phyloP scores from a whole-genome alignment of 371 early-diverging fungal genomes.

The Funneliformis caledonium region DNA sequence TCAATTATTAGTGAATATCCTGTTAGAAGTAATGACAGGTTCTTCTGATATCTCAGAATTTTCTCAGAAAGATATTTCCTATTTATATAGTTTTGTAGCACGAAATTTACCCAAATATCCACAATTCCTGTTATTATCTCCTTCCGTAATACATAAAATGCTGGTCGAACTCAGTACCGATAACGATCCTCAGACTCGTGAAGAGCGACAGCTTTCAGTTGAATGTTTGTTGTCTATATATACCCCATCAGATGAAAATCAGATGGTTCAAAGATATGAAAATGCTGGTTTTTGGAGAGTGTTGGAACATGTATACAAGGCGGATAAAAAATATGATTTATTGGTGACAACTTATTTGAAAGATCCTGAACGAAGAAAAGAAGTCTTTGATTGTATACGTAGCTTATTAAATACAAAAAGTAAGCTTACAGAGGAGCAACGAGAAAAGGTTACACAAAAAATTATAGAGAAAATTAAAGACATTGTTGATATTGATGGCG shows the following conservation, averaged over 20 bases:
- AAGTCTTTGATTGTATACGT: slow-evolving; percentile 65
- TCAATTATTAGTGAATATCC: slow-evolving; percentile 75
- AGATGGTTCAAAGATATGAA: slow-evolving; percentile 63
- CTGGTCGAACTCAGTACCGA: slow-evolving; percentile 62
- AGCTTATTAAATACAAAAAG: slow-evolving; percentile 54
- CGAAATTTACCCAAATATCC: slow-evolving; percentile 68
- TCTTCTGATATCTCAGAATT: slow-evolving; percentile 39
- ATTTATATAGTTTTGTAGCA: slow-evolving; percentile 73
- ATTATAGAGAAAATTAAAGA: slow-evolving; percentile 67
- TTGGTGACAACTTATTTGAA: slow-evolving; percentile 70
- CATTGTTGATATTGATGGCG: slow-evolving; percentile 73
- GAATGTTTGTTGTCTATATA: slow-evolving; percentile 67
- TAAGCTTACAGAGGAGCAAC: slow-evolving; percentile 60
- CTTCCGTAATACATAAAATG: slow-evolving; percentile 62
- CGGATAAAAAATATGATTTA: slow-evolving; percentile 66
- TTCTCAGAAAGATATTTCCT: slow-evolving; percentile 47
- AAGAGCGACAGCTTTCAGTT: slow-evolving; percentile 72
- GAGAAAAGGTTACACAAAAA: slow-evolving; percentile 60
- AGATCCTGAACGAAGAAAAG: slow-evolving; percentile 61
- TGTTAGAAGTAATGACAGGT: slow-evolving; percentile 63
- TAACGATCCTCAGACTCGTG: slow-evolving; percentile 55
- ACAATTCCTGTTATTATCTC: slow-evolving; percentile 63
- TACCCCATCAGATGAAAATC: slow-evolving; percentile 61
- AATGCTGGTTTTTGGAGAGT: slow-evolving; percentile 76
- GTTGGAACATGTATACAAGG: slow-evolving; percentile 67